Conservation (phyloP, 148 eudicot genomes). For the Spergularia marina region DNA sequence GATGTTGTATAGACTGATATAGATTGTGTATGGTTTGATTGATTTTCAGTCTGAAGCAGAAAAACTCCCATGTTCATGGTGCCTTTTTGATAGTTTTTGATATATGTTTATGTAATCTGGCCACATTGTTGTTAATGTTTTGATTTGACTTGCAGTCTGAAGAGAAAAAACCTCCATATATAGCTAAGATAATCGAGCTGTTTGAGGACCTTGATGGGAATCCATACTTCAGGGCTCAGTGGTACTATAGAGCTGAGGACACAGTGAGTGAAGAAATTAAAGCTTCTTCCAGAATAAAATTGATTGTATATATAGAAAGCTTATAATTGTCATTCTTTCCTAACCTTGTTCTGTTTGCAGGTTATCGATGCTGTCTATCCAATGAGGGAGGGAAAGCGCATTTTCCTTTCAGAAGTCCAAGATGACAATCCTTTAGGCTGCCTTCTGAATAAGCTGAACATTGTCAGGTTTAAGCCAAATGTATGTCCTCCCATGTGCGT, state of each 20-base stretch:
- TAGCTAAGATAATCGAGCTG: conserved; percentile 62
- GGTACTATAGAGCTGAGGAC: conserved; percentile 73
- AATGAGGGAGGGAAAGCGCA: conserved; percentile 44
- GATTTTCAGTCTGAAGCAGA: no score
- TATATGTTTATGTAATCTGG: no score
- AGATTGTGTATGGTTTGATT: no score
- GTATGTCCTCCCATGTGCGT: conserved; percentile 28
- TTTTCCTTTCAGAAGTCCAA: conserved; percentile 61
- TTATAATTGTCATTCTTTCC: no score
- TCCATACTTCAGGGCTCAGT: conserved; percentile 57
- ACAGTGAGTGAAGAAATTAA: conserved; percentile 45
- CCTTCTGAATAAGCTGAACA: conserved; percentile 48
- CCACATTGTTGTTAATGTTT: no score
- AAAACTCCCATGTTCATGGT: no score
- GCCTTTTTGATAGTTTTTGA: no score
- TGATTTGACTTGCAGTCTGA: conserved; percentile 40
- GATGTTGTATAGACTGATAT: no score
- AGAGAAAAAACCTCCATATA: conserved; percentile 37
- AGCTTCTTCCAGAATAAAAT: not conserved
- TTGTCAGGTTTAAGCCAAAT: conserved; percentile 38
- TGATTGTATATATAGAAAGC: no score
- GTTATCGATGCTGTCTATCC: conserved; percentile 38
- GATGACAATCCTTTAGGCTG: conserved; percentile 77
- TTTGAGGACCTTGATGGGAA: conserved; percentile 59
- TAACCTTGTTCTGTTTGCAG: conserved; percentile 24